These are phyloP conservation scores for Haplosporangium sp. DNA, from an alignment of 371 early-diverging fungal genomes.

Conservation along the genomic window DNA sequence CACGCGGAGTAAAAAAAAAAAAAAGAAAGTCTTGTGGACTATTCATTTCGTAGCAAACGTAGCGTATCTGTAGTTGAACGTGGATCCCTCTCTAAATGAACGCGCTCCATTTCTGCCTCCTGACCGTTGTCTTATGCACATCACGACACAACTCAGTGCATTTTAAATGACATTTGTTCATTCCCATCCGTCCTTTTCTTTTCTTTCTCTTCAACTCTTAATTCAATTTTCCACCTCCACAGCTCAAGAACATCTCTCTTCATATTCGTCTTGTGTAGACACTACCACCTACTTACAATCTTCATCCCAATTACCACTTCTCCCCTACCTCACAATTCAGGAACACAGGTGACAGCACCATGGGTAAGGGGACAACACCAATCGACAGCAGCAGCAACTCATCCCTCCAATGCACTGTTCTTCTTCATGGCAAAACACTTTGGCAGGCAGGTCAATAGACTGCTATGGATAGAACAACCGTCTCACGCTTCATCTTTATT, in stretches of 20 bases:
- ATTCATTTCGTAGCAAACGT: too few relatives aligned
- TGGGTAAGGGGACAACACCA: background rate
- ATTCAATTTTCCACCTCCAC: background rate
- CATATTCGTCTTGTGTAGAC: too few relatives aligned
- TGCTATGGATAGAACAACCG: too few relatives aligned
- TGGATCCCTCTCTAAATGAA: slow-evolving; percentile 6
- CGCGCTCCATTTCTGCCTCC: background rate
- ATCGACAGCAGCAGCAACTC: background rate
- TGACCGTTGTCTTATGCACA: background rate
- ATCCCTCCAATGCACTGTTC: background rate
- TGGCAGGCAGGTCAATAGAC: too few relatives aligned
- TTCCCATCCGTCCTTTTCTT: background rate
- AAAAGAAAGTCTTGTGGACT: too few relatives aligned
- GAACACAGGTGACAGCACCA: too few relatives aligned
- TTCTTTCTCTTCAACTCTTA: background rate
- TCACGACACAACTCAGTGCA: background rate
- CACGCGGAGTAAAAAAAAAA: slow-evolving; percentile 40
- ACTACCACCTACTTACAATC: too few relatives aligned
- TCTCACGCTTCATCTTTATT: too few relatives aligned
- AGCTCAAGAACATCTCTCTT: background rate
- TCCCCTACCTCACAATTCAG: too few relatives aligned
- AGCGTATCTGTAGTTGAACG: slow-evolving; percentile 14
- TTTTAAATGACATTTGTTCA: background rate
- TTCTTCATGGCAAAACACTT: background rate
- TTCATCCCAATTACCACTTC: too few relatives aligned